A percentile compares a stretch with the other conserved stretches of the same genome.
phyloP scores from a whole-genome alignment of 805 yeast species.

The Danielia reshetovae region DNA sequence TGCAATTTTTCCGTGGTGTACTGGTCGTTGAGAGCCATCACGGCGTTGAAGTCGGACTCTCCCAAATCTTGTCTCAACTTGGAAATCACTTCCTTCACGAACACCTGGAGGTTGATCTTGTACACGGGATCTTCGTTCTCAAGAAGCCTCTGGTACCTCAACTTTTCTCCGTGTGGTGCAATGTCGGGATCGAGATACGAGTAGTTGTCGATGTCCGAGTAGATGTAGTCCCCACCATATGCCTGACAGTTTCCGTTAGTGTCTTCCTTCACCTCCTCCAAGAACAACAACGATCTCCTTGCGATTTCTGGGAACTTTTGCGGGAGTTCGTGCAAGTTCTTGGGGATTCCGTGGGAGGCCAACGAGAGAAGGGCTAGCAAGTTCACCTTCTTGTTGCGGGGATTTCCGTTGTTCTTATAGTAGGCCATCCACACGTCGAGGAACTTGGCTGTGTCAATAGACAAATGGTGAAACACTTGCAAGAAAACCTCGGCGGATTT shows the following conservation, averaged over 20 bases:
- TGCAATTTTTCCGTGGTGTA: slow-evolving; percentile 32
- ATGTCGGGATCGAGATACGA: slow-evolving; percentile 38
- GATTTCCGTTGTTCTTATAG: slow-evolving; percentile 59
- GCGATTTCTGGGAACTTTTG: slow-evolving; percentile 23
- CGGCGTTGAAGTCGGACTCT: slow-evolving; percentile 27
- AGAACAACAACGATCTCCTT: slow-evolving; percentile 38
- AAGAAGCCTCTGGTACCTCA: slow-evolving; percentile 30
- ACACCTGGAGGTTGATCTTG: slow-evolving; percentile 45
- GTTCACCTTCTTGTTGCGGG: slow-evolving; percentile 68
- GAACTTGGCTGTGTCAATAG: slow-evolving; percentile 22
- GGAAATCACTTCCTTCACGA: slow-evolving; percentile 30
- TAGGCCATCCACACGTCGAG: slow-evolving; percentile 37
- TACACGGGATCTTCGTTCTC: slow-evolving; percentile 32
- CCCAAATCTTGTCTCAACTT: slow-evolving; percentile 23
- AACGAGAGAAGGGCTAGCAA: slow-evolving; percentile 58
- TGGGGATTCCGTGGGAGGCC: slow-evolving; percentile 30
- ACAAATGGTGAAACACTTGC: slow-evolving; percentile 26
- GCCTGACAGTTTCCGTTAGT: slow-evolving; percentile 30
- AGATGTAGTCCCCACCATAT: slow-evolving; percentile 33
- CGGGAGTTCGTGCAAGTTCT: slow-evolving; percentile 16
- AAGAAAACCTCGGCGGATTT: slow-evolving; percentile 33
- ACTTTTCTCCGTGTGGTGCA: slow-evolving; percentile 40
- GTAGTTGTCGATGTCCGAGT: slow-evolving; percentile 42
- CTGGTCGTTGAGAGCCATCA: slow-evolving; percentile 34
- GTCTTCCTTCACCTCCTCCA: slow-evolving; percentile 74